Percentiles rank a stretch among this genome's conserved stretches.
Evolutionary conservation across 768 basidiomycete genomes (phyloP).

Genomic region (Xerocomus spinulosus): DNA sequence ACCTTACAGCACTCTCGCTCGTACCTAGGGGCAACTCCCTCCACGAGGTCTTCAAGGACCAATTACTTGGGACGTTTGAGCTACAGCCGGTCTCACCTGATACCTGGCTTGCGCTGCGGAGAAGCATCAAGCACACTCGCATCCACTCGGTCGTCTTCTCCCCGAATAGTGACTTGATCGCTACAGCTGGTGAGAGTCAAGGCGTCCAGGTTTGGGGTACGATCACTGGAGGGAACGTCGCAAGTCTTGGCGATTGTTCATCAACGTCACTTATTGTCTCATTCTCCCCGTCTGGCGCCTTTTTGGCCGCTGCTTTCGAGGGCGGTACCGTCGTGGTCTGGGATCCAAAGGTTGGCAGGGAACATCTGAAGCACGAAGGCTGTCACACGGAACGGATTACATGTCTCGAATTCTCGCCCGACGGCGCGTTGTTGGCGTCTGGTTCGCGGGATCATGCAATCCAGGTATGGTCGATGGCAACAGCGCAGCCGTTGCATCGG

Average conservation of each 20-base stretch:
- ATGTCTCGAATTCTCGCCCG: slow-evolving; percentile 11
- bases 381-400: slow-evolving; percentile 4
- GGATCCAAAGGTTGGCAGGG: slow-evolving; percentile 13
- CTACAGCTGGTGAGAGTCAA: slow-evolving; percentile 7
- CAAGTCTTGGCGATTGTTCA: slow-evolving; percentile 7
- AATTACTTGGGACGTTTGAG: slow-evolving; percentile 1
- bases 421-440: slow-evolving; percentile 7
- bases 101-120: slow-evolving; percentile 4
- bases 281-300: slow-evolving; percentile 11
- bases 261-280: slow-evolving; percentile 7
- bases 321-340: slow-evolving; percentile 8
- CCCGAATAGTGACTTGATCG: slow-evolving; percentile 7
- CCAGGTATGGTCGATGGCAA: slow-evolving; percentile 23
- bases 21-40: slow-evolving; percentile 4
- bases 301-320: slow-evolving; percentile 8
- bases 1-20: slow-evolving; percentile 9
- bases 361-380: slow-evolving; percentile 5
- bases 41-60: slow-evolving; percentile 11
- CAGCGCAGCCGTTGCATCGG: slow-evolving; percentile 8
- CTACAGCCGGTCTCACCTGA: not conserved
- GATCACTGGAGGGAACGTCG: slow-evolving; percentile 10
- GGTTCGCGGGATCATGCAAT: slow-evolving; percentile 7
- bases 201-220: slow-evolving; percentile 15
- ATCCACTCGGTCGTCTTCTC: slow-evolving; percentile 14
- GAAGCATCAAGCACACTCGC: not conserved